These are phyloP conservation scores for Claviceps humidiphila DNA, from an alignment of 2,329 filamentous ascomycete species.

Conservation along the genomic window DNA sequence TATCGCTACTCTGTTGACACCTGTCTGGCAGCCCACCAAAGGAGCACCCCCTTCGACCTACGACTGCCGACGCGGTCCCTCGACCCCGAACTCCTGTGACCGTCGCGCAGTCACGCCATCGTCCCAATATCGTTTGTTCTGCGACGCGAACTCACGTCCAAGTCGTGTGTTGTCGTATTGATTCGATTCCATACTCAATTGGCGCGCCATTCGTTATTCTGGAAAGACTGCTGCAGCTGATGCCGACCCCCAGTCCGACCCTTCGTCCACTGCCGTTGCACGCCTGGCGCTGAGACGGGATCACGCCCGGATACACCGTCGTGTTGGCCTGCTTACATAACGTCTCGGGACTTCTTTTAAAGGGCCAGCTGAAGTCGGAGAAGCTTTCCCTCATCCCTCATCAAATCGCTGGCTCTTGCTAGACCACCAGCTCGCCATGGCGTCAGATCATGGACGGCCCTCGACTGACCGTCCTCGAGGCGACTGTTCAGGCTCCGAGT, in stretches of 20 bases:
- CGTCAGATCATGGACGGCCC: slow-evolving; percentile 32
- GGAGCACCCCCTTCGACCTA: background rate
- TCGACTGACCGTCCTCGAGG: slow-evolving; percentile 24
- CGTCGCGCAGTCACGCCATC: slow-evolving; percentile 17
- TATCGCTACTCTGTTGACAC: background rate
- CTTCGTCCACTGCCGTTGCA: slow-evolving; percentile 19
- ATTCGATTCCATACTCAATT: slow-evolving; percentile 15
- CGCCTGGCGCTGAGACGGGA: slow-evolving; percentile 18
- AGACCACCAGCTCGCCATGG: slow-evolving; percentile 20
- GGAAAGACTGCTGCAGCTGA: slow-evolving; percentile 16
- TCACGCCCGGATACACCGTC: slow-evolving; percentile 1
- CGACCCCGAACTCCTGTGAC: slow-evolving; percentile 3
- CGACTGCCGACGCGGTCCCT: slow-evolving; percentile 4
- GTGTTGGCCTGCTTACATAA: background rate
- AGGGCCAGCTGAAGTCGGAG: slow-evolving; percentile 7
- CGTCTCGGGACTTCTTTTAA: slow-evolving; percentile 8
- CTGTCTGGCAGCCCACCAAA: background rate
- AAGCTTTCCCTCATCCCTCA: background rate
- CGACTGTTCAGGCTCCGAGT: slow-evolving; percentile 17
- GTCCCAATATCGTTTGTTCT: slow-evolving; percentile 8
- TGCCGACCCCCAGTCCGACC: slow-evolving; percentile 22
- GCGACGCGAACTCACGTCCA: slow-evolving; percentile 9
- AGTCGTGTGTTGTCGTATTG: slow-evolving; percentile 5
- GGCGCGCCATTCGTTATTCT: slow-evolving; percentile 9
- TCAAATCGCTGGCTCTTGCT: background rate